Base-by-base conservation (phyloP, 331 rosid species). In the Malus hybrid region DNA sequence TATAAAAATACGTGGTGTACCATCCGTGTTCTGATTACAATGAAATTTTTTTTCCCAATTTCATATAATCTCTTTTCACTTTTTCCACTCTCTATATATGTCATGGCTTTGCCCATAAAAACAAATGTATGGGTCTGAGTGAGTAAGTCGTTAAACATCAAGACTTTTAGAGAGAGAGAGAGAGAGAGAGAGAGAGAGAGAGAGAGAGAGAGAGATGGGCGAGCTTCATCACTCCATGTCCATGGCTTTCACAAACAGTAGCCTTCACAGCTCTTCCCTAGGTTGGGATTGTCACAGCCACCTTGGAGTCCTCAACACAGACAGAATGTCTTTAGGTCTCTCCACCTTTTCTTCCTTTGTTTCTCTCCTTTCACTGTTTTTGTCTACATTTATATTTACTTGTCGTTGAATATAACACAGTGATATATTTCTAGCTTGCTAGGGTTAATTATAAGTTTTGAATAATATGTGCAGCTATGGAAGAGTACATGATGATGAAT, bases 181-280 rank as follows among this genome's bases (percentile, higher is more conserved):
- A 14, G 59, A 15, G 22, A 52, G n/a, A 54, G 24, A 18, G 20
- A 73, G 70, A 65, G 3, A 90, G 24, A 56, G 19, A 55, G 13
- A 15, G 59, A 15, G 22, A 52, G n/a, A 54, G 24, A 18, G 20
- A 73, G 70, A 65, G 3, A 90, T 90, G 96, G 83, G 87, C 76
- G 86, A 90, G 79, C 90, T 88, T 86, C 85, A 90, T 86, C 84
- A 90, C 57, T 85, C 90, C 73, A 77, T 83, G 79, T 83, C 90
- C 74, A 78, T 85, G 77, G 81, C 91, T 80, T 82, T 77, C 87
- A 71, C 89, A 79, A 74, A 29, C 73, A 55, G 64, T 67, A 82
- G 85, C 87, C 81, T 85, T 85, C 85, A 79, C 62, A 80, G 79
- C 78, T 72, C 88, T 86, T 85, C 93, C 82, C 85, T 83, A 82